Conservation (phyloP, 306 rosid genomes). For the Medicago arabica region DNA sequence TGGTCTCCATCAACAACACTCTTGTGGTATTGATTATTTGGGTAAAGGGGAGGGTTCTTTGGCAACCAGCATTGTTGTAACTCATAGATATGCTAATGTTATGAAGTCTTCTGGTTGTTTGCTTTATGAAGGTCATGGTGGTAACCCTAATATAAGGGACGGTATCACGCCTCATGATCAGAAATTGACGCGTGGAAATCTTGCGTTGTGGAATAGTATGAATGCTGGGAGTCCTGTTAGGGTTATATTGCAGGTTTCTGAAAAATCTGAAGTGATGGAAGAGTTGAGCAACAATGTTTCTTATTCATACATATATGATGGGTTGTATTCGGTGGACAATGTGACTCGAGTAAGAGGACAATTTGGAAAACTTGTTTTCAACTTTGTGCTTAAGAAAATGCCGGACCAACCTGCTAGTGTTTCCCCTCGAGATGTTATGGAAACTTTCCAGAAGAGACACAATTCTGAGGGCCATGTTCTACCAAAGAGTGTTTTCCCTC, state of each 20-base stretch:
- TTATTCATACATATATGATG: slow-evolving; percentile 39
- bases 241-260: slow-evolving; percentile 37
- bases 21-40: slow-evolving; percentile 51
- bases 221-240: slow-evolving; percentile 46
- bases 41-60: neutral
- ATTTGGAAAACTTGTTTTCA: slow-evolving; percentile 49
- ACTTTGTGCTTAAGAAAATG: slow-evolving; percentile 38
- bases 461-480: too few relatives aligned
- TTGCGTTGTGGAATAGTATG: slow-evolving; percentile 54
- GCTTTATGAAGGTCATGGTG: slow-evolving; percentile 53
- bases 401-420: slow-evolving; percentile 15
- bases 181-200: slow-evolving; percentile 46
- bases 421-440: neutral
- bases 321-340: slow-evolving; percentile 45
- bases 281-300: neutral
- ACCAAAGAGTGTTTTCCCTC: too few relatives aligned
- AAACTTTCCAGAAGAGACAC: too few relatives aligned
- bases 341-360: slow-evolving; percentile 40
- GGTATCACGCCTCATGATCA: slow-evolving; percentile 35
- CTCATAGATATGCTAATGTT: slow-evolving; percentile 41
- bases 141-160: slow-evolving; percentile 27
- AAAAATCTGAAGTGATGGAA: neutral
- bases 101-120: slow-evolving; percentile 13
- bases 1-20: slow-evolving; percentile 52
- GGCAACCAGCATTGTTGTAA: slow-evolving; percentile 56